Base-by-base conservation (phyloP, 1,284 basidiomycete species). In the Sporisorium sorghi region DNA sequence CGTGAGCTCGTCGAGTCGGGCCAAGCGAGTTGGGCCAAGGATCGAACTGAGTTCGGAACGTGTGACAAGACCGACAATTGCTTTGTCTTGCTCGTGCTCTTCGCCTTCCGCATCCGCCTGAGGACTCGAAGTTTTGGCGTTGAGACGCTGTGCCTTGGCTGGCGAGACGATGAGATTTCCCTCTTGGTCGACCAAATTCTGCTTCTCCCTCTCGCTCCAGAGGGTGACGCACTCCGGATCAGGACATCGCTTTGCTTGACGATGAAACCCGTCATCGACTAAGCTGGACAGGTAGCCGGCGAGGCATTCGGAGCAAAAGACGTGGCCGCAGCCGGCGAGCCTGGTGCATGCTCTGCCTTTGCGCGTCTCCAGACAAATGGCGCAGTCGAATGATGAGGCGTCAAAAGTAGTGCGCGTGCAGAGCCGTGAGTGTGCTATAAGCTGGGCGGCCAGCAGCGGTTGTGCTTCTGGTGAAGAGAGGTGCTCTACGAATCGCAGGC, bases 241-340 rank as follows among this genome's bases (percentile, higher is more conserved):
- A 7, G 76, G 76, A 51, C 76, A 77, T 1, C 68, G 55, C 28
- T 64, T 66, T 3, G 68, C 73, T 46, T 75, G 73, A 3, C 73
- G 51, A 21, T 71, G 73, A 9, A 67, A 67, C 9, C 76, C 76
- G 14, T 72, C 76, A 26, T 69, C 68, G 24, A 77, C 72, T 35
- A 71, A 58, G 32, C 69, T 66, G 9, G 56, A 48, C 15, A 77
- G 60, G 33, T 77, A 77, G 32, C 56, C 60, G 2, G 60, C 48
- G 7, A 77, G 62, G 44, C 76, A 77, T 1, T 68, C 68, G 11
- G 58, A 69, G 65, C 76, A 77, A 19, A 77, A 77, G 17, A 77
- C 65, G 51, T 77, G 76, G 7, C 65, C 68, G 33, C 76, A 77
- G 10, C 68, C 72, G 0, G 37, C 24, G 15, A 77, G 55, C 35